These are phyloP conservation scores for Zopfia rhizophila DNA, from an alignment of 2,329 filamentous ascomycete species.

Conservation along the genomic window DNA sequence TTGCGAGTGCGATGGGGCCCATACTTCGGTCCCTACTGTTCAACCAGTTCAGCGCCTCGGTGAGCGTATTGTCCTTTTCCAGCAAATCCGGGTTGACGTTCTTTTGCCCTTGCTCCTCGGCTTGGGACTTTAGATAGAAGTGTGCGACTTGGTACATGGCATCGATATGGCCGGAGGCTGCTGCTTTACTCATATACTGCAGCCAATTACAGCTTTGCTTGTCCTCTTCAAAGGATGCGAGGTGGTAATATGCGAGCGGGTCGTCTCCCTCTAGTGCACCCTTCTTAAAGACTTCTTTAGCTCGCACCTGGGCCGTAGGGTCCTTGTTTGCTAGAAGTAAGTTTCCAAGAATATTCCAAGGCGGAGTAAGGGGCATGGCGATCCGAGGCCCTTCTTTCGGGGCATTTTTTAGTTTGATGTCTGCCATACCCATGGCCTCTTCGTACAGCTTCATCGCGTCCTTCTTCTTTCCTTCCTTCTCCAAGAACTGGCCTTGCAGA, in stretches of 20 bases:
- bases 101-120: background rate
- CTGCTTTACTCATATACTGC: slow-evolving; percentile 57
- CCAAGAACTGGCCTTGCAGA: slow-evolving; percentile 42
- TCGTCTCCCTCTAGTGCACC: slow-evolving; percentile 55
- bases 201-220: slow-evolving; percentile 51
- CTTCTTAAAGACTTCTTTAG: slow-evolving; percentile 44
- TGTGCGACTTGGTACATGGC: slow-evolving; percentile 51
- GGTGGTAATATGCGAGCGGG: slow-evolving; percentile 54
- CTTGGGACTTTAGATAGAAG: slow-evolving; percentile 53
- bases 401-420: slow-evolving; percentile 29
- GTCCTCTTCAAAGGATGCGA: slow-evolving; percentile 39
- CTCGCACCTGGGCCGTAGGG: slow-evolving; percentile 26
- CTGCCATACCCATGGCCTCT: slow-evolving; percentile 30
- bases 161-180: slow-evolving; percentile 51
- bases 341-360: slow-evolving; percentile 46
- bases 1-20: slow-evolving; percentile 26
- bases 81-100: slow-evolving; percentile 16
- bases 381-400: too few species aligned
- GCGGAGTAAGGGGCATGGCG: slow-evolving; percentile 36
- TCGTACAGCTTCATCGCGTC: slow-evolving; percentile 35
- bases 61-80: slow-evolving; percentile 20
- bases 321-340: slow-evolving; percentile 30
- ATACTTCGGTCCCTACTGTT: slow-evolving; percentile 15
- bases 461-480: slow-evolving; percentile 33
- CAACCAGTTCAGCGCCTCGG: slow-evolving; percentile 36